Conservation (phyloP, 352 stramenopile species). For the Globisporangium cystogenes region DNA sequence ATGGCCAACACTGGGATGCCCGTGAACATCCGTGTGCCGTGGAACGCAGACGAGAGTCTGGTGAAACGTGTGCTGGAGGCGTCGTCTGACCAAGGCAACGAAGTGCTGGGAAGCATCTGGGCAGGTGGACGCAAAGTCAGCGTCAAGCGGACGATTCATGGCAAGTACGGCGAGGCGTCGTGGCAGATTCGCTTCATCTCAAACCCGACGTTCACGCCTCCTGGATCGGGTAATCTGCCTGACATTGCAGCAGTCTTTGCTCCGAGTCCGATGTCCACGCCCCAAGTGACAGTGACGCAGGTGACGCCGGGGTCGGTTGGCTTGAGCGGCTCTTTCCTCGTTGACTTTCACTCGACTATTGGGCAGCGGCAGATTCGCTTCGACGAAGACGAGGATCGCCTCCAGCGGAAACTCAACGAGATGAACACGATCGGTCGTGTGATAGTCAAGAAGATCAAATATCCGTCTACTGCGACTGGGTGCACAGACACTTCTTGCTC, state of each 20-base stretch:
- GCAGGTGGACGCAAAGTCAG: constrained; percentile 61
- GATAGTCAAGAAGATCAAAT: constrained; percentile 84
- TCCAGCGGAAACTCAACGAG: constrained; percentile 93
- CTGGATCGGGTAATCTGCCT: constrained; percentile 88
- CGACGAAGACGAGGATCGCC: constrained; percentile 76
- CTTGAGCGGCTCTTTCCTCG: constrained; percentile 85
- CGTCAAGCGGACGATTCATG: constrained; percentile 86
- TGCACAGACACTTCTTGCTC: constrained; percentile 49
- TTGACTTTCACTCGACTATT: constrained; percentile 87
- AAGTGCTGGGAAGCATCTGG: constrained; percentile 30
- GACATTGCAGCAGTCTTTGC: constrained; percentile 45
- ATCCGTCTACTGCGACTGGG: constrained; percentile 68
- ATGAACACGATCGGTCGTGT: constrained; percentile 92
- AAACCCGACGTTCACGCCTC: constrained; percentile 86
- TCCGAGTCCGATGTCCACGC: constrained; percentile 14
- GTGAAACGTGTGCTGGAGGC: constrained; percentile 50
- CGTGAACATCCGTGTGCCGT: constrained; percentile 39
- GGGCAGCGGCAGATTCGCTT: constrained; percentile 79
- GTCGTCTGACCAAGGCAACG: constrained; percentile 31
- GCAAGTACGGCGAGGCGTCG: constrained; percentile 93
- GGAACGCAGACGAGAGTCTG: constrained; percentile 59
- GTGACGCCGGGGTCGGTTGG: constrained; percentile 80
- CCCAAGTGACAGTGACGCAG: constrained; percentile 77
- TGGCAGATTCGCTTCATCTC: constrained; percentile 93
- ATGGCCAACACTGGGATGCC: constrained; percentile 15